These are phyloP conservation scores for Leptomonas pyrrhocoris DNA, from an alignment of 208 protist species.

Conservation along the genomic window DNA sequence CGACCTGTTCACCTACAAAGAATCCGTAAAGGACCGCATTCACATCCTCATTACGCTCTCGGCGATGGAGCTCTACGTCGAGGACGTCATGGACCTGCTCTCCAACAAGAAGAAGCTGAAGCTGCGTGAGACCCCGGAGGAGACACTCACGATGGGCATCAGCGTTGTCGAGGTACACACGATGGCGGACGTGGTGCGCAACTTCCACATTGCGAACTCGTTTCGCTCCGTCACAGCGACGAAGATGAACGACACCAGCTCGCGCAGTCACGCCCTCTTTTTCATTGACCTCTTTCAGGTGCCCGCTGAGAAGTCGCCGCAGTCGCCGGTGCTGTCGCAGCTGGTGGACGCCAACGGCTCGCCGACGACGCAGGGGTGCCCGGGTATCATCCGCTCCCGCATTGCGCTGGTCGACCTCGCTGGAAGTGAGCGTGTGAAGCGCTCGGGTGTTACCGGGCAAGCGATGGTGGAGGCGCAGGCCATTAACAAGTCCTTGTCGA, in stretches of 20 bases:
- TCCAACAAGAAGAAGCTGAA: slow-evolving; percentile 80
- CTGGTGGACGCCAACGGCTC: slow-evolving; percentile 62
- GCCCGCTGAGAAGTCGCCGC: slow-evolving; percentile 22
- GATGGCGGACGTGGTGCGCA: slow-evolving; percentile 74
- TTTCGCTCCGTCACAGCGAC: slow-evolving; percentile 82
- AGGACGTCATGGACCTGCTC: slow-evolving; percentile 89
- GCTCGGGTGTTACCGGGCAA: slow-evolving; percentile 83
- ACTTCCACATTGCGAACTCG: slow-evolving; percentile 79
- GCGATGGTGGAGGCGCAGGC: slow-evolving; percentile 90
- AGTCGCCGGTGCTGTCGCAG: slow-evolving; percentile 41
- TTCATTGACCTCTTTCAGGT: slow-evolving; percentile 89
- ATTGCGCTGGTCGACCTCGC: slow-evolving; percentile 97
- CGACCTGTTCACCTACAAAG: slow-evolving; percentile 82
- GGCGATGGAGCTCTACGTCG: slow-evolving; percentile 88
- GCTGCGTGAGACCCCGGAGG: slow-evolving; percentile 80
- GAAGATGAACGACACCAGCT: slow-evolving; percentile 91
- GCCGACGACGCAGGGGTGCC: slow-evolving; percentile 39
- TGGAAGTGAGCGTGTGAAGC: slow-evolving; percentile 92
- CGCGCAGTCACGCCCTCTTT: slow-evolving; percentile 90
- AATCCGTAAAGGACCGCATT: slow-evolving; percentile 38
- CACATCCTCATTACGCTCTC: slow-evolving; percentile 83
- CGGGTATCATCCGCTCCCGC: slow-evolving; percentile 88
- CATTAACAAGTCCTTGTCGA: slow-evolving; percentile 91
- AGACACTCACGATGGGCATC: slow-evolving; percentile 69
- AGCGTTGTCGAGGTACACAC: slow-evolving; percentile 62